phyloP scores from a whole-genome alignment of 176 grass and related monocot genomes.

The Ensete ventricosum region DNA sequence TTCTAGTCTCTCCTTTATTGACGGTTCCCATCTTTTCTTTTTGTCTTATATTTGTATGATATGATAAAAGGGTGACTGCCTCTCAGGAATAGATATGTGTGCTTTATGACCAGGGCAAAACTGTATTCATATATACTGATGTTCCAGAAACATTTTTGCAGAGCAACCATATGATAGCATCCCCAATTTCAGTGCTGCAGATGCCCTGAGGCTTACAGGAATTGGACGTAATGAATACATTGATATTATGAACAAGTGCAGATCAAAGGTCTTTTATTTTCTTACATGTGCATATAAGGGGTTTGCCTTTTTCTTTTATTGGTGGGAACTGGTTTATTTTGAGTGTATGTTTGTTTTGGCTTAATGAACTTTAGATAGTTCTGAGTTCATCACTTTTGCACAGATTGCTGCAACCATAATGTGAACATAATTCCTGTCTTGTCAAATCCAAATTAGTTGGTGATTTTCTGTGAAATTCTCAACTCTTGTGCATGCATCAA shows the following conservation, averaged over 20 bases:
- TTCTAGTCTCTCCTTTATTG: neutral
- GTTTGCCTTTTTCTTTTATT: neutral
- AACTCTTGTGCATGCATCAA: neutral
- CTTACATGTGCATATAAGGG: neutral
- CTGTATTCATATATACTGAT: conserved; percentile 22
- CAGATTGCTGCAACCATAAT: neutral
- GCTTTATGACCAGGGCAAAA: neutral
- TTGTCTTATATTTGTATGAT: neutral
- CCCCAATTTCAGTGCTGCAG: conserved; percentile 97
- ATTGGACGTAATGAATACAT: conserved; percentile 97
- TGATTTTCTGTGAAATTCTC: neutral
- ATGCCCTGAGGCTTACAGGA: conserved; percentile 83
- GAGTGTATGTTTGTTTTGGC: neutral
- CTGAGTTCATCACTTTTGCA: neutral
- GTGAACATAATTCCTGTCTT: neutral
- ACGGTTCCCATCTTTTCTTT: neutral
- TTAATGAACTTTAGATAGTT: neutral
- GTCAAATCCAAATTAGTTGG: neutral
- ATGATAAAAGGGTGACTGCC: neutral
- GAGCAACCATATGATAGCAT: conserved; percentile 99
- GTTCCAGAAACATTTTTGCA: conserved; percentile 37
- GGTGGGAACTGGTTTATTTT: neutral
- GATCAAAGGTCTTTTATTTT: conserved; percentile 67
- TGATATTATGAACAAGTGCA: conserved; percentile 99
- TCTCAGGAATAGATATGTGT: neutral